phyloP scores from a whole-genome alignment of 2,329 filamentous ascomycete species.

The Paecilomyces niveus region DNA sequence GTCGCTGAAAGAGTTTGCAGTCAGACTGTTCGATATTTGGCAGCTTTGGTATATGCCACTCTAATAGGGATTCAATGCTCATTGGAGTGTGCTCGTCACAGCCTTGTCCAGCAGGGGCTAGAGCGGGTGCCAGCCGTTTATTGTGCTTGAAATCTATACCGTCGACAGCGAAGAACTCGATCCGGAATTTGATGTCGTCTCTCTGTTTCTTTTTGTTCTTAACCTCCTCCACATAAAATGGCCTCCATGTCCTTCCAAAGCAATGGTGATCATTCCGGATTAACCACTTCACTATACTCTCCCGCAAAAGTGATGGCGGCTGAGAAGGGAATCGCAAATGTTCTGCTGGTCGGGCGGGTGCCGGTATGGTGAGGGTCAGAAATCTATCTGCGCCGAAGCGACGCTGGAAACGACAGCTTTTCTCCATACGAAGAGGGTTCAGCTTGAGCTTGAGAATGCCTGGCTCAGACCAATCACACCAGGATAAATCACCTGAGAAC shows the following conservation, averaged over 20 bases:
- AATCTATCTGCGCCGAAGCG: conserved; percentile 43
- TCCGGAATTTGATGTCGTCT: conserved; percentile 19
- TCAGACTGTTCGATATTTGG: conserved; percentile 32
- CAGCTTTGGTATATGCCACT: conserved; percentile 38
- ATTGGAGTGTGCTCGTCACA: conserved; percentile 28
- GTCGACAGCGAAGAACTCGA: conserved; percentile 39
- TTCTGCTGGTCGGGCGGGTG: conserved; percentile 18
- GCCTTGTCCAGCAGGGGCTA: conserved; percentile 16
- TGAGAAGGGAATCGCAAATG: conserved; percentile 16
- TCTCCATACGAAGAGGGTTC: conserved; percentile 35
- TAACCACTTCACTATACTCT: conserved; percentile 34
- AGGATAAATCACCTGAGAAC: conserved; percentile 34
- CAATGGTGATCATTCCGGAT: conserved; percentile 30
- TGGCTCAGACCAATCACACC: conserved; percentile 23
- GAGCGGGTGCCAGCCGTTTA: conserved; percentile 1
- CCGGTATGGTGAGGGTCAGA: conserved; percentile 32
- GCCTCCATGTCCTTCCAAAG: conserved; percentile 37
- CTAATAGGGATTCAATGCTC: conserved; percentile 30
- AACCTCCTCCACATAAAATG: conserved; percentile 37
- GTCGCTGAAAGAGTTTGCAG: conserved; percentile 40
- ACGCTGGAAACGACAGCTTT: conserved; percentile 38
- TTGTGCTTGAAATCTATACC: conserved; percentile 31
- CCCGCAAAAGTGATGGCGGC: conserved; percentile 19
- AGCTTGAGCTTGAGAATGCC: conserved; percentile 33
- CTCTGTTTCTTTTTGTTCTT: conserved; percentile 24